Evolutionary conservation across 164 flowering plant genomes (phyloP).

Genomic region (Umbellularia californica): DNA sequence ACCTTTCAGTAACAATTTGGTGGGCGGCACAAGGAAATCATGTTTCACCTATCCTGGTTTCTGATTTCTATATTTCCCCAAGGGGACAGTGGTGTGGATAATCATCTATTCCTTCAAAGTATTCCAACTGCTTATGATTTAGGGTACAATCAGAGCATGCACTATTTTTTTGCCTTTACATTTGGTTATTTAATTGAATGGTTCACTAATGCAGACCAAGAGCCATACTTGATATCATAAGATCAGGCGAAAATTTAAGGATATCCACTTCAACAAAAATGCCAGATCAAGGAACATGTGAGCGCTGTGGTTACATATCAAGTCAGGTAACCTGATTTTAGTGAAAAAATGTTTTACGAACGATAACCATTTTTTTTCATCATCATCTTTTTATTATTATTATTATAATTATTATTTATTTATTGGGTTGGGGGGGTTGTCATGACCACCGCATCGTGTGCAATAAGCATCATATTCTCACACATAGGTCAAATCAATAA

Average conservation of each 20-base stretch:
- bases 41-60: neutral
- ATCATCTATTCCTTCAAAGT: neutral
- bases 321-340: slow-evolving; percentile 61
- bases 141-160: neutral
- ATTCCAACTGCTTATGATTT: neutral
- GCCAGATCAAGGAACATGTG: slow-evolving; percentile 99
- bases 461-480: too few relatives aligned
- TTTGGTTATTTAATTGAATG: slow-evolving; percentile 7
- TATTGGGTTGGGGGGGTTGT: too few relatives aligned
- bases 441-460: too few relatives aligned
- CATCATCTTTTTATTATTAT: too few relatives aligned
- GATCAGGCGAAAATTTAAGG: slow-evolving; percentile 89
- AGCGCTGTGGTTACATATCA: slow-evolving; percentile 95
- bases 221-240: slow-evolving; percentile 92
- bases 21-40: neutral
- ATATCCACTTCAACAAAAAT: slow-evolving; percentile 81
- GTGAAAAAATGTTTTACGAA: neutral
- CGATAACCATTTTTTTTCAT: too few relatives aligned
- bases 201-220: slow-evolving; percentile 59
- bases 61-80: neutral
- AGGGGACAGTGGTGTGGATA: neutral
- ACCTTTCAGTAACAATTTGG: neutral
- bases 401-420: too few relatives aligned
- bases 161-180: neutral
- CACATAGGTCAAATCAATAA: too few relatives aligned